Evolutionary conservation across 1,139 yeast genomes (phyloP), one percentile per base, ranked within the genome.

Genomic region (Blastobotrys elegans): DNA sequence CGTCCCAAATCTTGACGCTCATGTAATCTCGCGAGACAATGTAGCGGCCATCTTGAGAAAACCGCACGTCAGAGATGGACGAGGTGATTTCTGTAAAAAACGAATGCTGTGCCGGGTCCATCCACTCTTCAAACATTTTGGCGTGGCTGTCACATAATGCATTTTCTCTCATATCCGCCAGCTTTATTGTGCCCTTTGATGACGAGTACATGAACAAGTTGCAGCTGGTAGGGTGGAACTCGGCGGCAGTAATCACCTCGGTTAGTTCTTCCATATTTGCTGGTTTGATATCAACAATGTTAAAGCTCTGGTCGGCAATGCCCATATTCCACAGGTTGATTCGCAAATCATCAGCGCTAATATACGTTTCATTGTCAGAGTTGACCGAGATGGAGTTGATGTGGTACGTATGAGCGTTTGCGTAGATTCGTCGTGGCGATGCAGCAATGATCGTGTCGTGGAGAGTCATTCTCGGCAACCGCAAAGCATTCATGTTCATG

Each of bases 221-320:
- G 73, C 99, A 94, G 65, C 84, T 84, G 47, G 73, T 72, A 14
- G 99, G 98, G 67, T 94, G 98, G 71, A 94, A 92, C 66, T 90
- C 96, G 2, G 97, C 95, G 60, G 94, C 80, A n/a, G 99, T 94
- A 57, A 94, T 92, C 47, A 94, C 98, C 68, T 94, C 98, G 13
- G 98, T 92, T 61, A 94, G 77, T 69, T 94, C 99, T 71, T 94
- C 99, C 98, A 94, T 94, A 68, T 90, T 89, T 17, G 92, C 87
- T 5, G 99, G 99, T 68, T 94, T 90, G 61, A 94, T 94, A 68
- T 94, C 98, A 52, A 94, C 98, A 59, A 94, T 90, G 54, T 71
- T 94, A 70, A 94, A 94, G 59, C 94, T 82, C 70, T 92, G 97
- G 67, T 92, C 97, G 34, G 96, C 89, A 59, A 89, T 87, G 46